phyloP scores from a whole-genome alignment of 192 early-diverging fungal species.

The Dimargaris cristalligena region DNA sequence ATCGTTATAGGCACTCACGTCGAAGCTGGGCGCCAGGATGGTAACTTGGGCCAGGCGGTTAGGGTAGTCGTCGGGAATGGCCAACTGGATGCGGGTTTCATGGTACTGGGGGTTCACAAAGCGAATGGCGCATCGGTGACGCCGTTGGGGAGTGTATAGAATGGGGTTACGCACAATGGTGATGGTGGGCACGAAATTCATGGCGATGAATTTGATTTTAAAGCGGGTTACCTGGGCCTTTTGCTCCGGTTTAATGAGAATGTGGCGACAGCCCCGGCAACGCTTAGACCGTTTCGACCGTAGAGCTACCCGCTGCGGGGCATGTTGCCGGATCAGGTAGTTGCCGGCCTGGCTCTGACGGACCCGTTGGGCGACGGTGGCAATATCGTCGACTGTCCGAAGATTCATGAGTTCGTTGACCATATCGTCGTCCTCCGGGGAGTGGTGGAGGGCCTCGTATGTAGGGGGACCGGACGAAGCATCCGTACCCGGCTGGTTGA shows the following conservation, averaged over 20 bases:
- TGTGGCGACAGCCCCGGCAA: slow-evolving; percentile 74
- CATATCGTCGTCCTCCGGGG: slow-evolving; percentile 11
- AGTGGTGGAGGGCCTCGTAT: slow-evolving; percentile 16
- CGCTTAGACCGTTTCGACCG: slow-evolving; percentile 73
- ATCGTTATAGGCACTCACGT: slow-evolving; percentile 55
- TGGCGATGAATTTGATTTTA: slow-evolving; percentile 76
- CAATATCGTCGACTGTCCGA: slow-evolving; percentile 19
- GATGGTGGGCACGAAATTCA: slow-evolving; percentile 66
- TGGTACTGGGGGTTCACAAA: slow-evolving; percentile 72
- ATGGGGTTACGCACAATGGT: slow-evolving; percentile 26
- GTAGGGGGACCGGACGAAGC: slow-evolving; percentile 7
- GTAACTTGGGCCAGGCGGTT: slow-evolving; percentile 20
- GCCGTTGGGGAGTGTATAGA: slow-evolving; percentile 12
- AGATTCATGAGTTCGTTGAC: slow-evolving; percentile 14
- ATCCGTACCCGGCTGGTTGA: neutral
- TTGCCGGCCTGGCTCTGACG: neutral
- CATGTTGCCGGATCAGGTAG: neutral
- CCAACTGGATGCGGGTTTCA: slow-evolving; percentile 42
- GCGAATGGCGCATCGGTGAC: slow-evolving; percentile 37
- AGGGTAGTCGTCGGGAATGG: slow-evolving; percentile 24
- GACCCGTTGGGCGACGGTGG: slow-evolving; percentile 37
- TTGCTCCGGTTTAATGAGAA: slow-evolving; percentile 81
- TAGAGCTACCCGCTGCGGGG: slow-evolving; percentile 73
- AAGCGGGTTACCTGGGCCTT: slow-evolving; percentile 76
- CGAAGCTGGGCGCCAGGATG: slow-evolving; percentile 43